phyloP scores from a whole-genome alignment of 495 filamentous ascomycete genomes.

The Annulohypoxylon stygium region DNA sequence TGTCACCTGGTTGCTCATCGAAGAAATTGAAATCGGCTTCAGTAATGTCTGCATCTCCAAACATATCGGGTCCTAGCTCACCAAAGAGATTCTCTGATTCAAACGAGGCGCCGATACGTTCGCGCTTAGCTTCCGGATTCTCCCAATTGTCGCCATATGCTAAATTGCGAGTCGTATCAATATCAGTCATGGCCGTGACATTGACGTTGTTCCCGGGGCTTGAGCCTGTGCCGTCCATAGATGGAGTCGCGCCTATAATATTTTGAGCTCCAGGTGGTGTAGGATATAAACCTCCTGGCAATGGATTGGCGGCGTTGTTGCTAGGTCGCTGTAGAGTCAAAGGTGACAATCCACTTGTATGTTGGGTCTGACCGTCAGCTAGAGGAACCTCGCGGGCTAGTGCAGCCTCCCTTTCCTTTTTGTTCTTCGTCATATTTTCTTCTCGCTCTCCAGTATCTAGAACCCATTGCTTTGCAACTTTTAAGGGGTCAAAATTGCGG shows the following conservation, averaged over 20 bases:
- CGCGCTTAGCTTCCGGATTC: conserved; percentile 53
- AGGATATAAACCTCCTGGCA: conserved; percentile 80
- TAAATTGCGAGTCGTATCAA: conserved; percentile 45
- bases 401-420: conserved; percentile 66
- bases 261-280: conserved; percentile 81
- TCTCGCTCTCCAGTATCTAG: conserved; percentile 62
- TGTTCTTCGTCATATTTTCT: conserved; percentile 59
- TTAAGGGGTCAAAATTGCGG: conserved; percentile 69
- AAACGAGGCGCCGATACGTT: conserved; percentile 55
- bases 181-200: conserved; percentile 40
- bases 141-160: conserved; percentile 55
- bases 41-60: conserved; percentile 83
- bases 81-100: conserved; percentile 76
- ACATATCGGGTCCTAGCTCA: conserved; percentile 79
- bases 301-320: conserved; percentile 65
- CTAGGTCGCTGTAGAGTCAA: conserved; percentile 63
- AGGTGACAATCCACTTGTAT: conserved; percentile 55
- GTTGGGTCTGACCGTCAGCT: conserved; percentile 53
- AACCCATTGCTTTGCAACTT: conserved; percentile 78
- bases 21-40: conserved; percentile 95
- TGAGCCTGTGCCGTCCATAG: conserved; percentile 61
- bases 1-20: conserved; percentile 65
- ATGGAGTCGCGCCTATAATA: conserved; percentile 59
- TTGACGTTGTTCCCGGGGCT: conserved; percentile 60
- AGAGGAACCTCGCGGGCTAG: conserved; percentile 59